Conservation (phyloP, 768 basidiomycete species). For the Astraeus odoratus region DNA sequence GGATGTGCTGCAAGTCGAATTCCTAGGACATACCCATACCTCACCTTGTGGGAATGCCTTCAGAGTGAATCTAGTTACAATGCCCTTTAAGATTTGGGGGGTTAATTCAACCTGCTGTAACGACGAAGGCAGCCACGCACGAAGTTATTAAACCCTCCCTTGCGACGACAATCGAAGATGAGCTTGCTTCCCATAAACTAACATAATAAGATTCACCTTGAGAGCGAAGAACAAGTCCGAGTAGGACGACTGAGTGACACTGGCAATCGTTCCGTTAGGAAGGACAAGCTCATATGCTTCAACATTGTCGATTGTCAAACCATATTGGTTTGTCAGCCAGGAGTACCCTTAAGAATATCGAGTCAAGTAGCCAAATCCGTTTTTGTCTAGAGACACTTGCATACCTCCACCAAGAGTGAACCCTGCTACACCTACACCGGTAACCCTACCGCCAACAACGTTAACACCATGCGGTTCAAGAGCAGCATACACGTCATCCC, state of each 20-base stretch:
- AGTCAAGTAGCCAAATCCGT: not conserved
- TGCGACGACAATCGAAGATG: not conserved
- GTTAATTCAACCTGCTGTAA: too few species aligned
- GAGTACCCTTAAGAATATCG: constrained; percentile 44
- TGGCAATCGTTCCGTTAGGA: constrained; percentile 38
- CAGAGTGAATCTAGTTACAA: too few species aligned
- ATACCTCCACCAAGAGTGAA: constrained; percentile 47
- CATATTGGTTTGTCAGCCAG: constrained; percentile 52
- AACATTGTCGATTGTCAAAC: constrained; percentile 47
- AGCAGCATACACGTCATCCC: constrained; percentile 52
- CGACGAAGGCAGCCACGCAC: too few species aligned
- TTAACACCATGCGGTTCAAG: constrained; percentile 41
- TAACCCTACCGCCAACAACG: constrained; percentile 50
- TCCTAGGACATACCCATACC: too few species aligned
- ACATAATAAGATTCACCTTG: constrained; percentile 24
- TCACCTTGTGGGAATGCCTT: too few species aligned
- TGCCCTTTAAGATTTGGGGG: too few species aligned
- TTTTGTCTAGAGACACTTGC: constrained; percentile 16
- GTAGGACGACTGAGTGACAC: constrained; percentile 25
- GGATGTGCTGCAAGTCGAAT: too few species aligned
- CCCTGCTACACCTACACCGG: constrained; percentile 51
- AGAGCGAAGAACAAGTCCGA: constrained; percentile 34
- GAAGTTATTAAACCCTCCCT: constrained; percentile 60
- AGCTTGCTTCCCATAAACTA: not conserved
- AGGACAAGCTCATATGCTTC: constrained; percentile 48